phyloP scores from a whole-genome alignment of 2,329 filamentous ascomycete genomes.

The Ophiostoma montium region DNA sequence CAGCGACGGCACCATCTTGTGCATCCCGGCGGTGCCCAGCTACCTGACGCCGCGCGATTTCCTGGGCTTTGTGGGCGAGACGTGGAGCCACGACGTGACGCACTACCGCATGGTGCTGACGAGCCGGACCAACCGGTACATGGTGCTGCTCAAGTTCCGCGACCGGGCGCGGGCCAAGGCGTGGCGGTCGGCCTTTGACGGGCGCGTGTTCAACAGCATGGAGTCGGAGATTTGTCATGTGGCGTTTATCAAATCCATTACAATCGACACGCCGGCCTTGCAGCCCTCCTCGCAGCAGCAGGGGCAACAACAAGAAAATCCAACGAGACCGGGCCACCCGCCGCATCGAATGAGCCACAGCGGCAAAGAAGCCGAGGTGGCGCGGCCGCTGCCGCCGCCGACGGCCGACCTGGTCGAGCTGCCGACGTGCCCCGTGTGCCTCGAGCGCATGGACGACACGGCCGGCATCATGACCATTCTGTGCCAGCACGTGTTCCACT shows the following conservation, averaged over 20 bases:
- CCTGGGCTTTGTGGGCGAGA: conserved; percentile 78
- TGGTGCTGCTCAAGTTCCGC: conserved; percentile 90
- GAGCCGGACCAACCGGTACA: conserved; percentile 74
- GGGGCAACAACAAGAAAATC: background rate
- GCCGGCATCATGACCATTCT: conserved; percentile 89
- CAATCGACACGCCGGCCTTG: conserved; percentile 45
- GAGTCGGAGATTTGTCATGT: conserved; percentile 94
- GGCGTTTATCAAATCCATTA: conserved; percentile 85
- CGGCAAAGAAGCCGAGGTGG: background rate
- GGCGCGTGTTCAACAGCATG: conserved; percentile 82
- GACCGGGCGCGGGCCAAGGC: conserved; percentile 57
- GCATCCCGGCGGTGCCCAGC: conserved; percentile 85
- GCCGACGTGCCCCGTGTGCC: conserved; percentile 88
- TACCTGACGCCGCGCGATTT: conserved; percentile 89
- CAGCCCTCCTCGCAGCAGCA: background rate
- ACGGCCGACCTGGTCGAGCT: conserved; percentile 81
- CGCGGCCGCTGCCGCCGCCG: conserved; percentile 45
- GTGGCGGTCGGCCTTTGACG: conserved; percentile 82
- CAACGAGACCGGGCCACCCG: background rate
- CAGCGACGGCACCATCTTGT: conserved; percentile 71
- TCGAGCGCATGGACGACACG: conserved; percentile 97
- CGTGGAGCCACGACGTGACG: conserved; percentile 71
- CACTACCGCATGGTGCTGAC: conserved; percentile 95
- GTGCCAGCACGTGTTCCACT: conserved; percentile 96
- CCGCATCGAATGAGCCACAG: conserved; percentile 1